Conservation (phyloP, 208 protist genomes). For the Trypanosoma brucei region DNA sequence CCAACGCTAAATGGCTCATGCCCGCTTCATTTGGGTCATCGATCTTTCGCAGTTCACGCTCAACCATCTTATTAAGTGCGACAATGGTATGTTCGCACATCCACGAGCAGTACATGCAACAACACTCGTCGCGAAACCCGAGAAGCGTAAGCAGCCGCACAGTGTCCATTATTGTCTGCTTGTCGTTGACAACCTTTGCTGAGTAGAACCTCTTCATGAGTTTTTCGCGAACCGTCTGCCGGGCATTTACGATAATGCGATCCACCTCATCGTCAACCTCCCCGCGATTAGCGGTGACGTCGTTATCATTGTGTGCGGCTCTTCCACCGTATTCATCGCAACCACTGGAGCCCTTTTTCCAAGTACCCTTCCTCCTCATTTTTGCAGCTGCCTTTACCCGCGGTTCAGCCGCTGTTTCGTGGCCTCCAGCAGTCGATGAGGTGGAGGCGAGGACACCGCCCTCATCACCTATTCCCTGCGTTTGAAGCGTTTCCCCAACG, state of each 20-base stretch:
- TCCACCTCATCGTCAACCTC: constrained; percentile 1
- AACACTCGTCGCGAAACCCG: constrained; percentile 32
- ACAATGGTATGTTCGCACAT: constrained; percentile 62
- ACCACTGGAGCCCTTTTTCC: neutral
- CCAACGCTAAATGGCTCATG: constrained; percentile 71
- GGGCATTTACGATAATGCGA: constrained; percentile 21
- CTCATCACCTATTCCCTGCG: too few species aligned
- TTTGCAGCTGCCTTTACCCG: too few species aligned
- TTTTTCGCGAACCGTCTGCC: constrained; percentile 24
- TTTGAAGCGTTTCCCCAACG: too few species aligned
- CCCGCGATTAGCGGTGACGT: neutral
- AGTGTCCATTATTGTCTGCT: constrained; percentile 61
- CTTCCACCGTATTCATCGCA: neutral
- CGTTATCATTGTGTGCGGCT: neutral
- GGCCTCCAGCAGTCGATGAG: too few species aligned
- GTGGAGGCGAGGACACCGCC: too few species aligned
- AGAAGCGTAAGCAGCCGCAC: constrained; percentile 47
- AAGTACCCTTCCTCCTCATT: too few species aligned
- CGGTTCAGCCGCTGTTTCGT: too few species aligned
- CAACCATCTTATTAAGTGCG: constrained; percentile 54
- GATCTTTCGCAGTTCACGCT: constrained; percentile 70
- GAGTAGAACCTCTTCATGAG: constrained; percentile 29
- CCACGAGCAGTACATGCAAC: constrained; percentile 56
- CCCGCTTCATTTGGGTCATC: constrained; percentile 48
- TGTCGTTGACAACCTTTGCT: constrained; percentile 42